Conservation (phyloP, 2,329 filamentous ascomycete species). For the Trichoderma pleuroti region DNA sequence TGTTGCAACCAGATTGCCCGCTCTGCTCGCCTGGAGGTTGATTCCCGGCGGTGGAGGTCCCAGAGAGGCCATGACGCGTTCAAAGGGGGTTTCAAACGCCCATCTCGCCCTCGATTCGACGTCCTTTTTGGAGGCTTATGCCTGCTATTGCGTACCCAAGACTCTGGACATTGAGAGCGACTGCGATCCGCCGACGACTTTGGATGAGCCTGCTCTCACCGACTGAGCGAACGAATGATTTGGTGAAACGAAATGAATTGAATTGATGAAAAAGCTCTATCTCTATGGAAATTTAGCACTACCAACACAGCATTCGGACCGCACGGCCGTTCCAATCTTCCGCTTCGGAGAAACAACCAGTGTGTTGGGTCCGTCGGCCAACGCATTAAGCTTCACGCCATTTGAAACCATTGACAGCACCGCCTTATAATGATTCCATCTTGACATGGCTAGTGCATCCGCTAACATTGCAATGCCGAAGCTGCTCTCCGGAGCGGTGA, state of each 20-base stretch:
- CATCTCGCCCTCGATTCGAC: not conserved
- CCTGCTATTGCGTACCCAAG: not conserved
- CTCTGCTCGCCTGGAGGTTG: not conserved
- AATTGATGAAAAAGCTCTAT: not conserved
- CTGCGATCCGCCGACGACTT: not conserved
- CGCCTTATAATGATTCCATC: not conserved
- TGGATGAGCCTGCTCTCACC: not conserved
- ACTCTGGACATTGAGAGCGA: not conserved
- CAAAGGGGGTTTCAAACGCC: not conserved
- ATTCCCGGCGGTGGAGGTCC: slow-evolving; percentile 3
- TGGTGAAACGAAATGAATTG: not conserved
- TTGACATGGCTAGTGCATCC: not conserved
- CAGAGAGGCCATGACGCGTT: not conserved
- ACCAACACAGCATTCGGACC: not conserved
- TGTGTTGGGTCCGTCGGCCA: not conserved
- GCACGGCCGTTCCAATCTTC: not conserved
- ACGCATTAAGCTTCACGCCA: slow-evolving; percentile 5
- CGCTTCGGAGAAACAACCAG: not conserved
- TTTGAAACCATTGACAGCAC: not conserved
- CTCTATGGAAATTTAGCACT: not conserved
- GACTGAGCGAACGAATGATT: not conserved
- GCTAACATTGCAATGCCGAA: not conserved
- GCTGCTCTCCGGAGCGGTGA: not conserved
- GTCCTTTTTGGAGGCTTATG: not conserved
- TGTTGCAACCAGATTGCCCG: not conserved